Conservation (phyloP, 441 rosid species). For the Populus hybrid region DNA sequence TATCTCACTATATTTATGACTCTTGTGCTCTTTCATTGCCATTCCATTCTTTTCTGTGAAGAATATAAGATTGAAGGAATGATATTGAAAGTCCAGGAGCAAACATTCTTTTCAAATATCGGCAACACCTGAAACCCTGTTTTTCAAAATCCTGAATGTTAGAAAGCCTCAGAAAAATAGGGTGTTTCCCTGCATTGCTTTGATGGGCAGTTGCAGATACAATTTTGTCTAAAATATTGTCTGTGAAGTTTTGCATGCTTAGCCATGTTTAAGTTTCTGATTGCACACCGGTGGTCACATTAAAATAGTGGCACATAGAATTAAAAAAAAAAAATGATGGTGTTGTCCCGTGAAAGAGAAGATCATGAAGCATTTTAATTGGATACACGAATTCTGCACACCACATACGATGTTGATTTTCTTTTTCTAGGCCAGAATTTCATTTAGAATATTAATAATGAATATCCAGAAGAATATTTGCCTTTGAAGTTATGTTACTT, state of each 20-base stretch:
- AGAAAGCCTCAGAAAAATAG: not conserved
- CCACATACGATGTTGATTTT: not conserved
- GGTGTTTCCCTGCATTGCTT: not conserved
- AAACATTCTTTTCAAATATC: not conserved
- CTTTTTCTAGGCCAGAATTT: not conserved
- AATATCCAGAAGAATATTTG: not conserved
- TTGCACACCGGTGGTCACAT: not conserved
- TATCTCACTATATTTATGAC: not conserved
- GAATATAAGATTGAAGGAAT: not conserved
- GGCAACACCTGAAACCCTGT: not conserved
- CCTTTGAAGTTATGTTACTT: not conserved
- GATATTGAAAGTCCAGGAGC: not conserved
- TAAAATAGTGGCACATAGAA: not conserved
- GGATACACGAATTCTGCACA: not conserved
- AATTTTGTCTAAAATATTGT: too few relatives aligned
- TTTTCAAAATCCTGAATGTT: not conserved
- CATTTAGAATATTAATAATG: not conserved
- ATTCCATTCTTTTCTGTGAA: not conserved
- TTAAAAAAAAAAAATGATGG: not conserved
- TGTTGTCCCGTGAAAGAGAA: not conserved
- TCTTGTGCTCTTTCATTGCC: not conserved
- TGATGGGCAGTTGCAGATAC: not conserved
- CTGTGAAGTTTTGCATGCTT: not conserved
- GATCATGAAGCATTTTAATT: not conserved
- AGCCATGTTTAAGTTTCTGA: not conserved